A percentile compares a stretch with the other conserved stretches of the same genome.
These are phyloP conservation scores for Simplicillium aogashimaense DNA, from an alignment of 2,329 filamentous ascomycete species.

Conservation along the genomic window DNA sequence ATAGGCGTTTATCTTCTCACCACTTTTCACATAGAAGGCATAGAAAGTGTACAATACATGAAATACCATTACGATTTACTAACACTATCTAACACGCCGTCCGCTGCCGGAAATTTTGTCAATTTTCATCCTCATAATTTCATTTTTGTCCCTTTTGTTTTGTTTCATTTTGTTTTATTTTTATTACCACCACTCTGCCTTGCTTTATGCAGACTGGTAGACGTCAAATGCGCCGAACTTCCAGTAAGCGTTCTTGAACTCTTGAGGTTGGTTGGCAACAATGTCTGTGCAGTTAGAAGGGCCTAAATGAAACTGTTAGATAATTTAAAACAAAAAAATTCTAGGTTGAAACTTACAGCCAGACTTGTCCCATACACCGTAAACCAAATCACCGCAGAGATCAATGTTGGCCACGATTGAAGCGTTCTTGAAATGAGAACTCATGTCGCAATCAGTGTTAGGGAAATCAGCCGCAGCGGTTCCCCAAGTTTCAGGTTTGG, in stretches of 20 bases:
- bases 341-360: constrained; percentile 24
- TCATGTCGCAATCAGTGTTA: constrained; percentile 49
- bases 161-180: no score
- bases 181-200: no score
- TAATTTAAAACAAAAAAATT: neutral
- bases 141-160: no score
- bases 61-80: no score
- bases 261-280: constrained; percentile 45
- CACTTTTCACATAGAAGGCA: no score
- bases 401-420: constrained; percentile 59
- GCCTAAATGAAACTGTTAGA: constrained; percentile 19
- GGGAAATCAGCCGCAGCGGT: constrained; percentile 56
- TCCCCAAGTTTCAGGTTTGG: constrained; percentile 54
- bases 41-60: no score
- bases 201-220: constrained; percentile 27
- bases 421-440: constrained; percentile 51
- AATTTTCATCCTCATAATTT: no score
- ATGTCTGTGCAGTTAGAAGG: constrained; percentile 46
- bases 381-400: constrained; percentile 49
- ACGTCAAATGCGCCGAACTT: constrained; percentile 52
- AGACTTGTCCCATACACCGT: constrained; percentile 33
- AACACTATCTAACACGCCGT: no score
- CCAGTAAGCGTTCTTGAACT: constrained; percentile 53
- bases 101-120: no score
- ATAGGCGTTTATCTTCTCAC: no score